These are phyloP conservation scores for Lentithecium fluviatile DNA, from an alignment of 495 filamentous ascomycete genomes.

Conservation along the genomic window DNA sequence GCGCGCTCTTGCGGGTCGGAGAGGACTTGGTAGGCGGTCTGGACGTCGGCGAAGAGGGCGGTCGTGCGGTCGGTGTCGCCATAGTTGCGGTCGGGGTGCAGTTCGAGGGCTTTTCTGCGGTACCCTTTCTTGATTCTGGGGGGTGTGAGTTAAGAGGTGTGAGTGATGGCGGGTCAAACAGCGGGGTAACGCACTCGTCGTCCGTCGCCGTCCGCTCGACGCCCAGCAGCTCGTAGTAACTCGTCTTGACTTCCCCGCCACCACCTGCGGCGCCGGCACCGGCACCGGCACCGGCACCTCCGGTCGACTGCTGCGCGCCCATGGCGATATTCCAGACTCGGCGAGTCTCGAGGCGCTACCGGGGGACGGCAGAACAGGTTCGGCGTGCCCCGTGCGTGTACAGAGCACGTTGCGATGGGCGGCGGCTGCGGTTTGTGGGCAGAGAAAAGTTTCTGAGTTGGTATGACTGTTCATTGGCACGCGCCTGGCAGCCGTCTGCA, in stretches of 20 bases:
- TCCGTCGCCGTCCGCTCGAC: constrained; percentile 69
- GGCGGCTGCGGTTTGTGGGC: constrained; percentile 10
- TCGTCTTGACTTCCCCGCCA: constrained; percentile 57
- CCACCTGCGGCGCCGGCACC: constrained; percentile 7
- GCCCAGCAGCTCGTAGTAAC: constrained; percentile 88
- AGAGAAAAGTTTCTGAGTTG: neutral
- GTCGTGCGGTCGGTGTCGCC: constrained; percentile 82
- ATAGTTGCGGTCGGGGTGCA: constrained; percentile 94
- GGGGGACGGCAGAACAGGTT: neutral
- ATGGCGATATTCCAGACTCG: constrained; percentile 50
- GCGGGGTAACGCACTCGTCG: constrained; percentile 66
- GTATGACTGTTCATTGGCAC: constrained; percentile 22
- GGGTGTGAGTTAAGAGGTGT: constrained; percentile 16
- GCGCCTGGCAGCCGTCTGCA: neutral
- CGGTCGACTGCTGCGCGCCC: constrained; percentile 78
- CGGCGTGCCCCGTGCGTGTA: too few species aligned
- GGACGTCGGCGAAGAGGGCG: constrained; percentile 81
- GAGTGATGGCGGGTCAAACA: constrained; percentile 5
- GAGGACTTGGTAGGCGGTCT: constrained; percentile 90
- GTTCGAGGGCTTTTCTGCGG: constrained; percentile 80
- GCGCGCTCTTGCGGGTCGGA: constrained; percentile 93
- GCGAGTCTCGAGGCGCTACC: constrained; percentile 22
- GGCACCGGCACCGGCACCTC: constrained; percentile 32
- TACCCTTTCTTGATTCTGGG: constrained; percentile 90
- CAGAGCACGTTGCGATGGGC: neutral